Evolutionary conservation across 768 basidiomycete genomes (phyloP).

Genomic region (Auricularia sp.): DNA sequence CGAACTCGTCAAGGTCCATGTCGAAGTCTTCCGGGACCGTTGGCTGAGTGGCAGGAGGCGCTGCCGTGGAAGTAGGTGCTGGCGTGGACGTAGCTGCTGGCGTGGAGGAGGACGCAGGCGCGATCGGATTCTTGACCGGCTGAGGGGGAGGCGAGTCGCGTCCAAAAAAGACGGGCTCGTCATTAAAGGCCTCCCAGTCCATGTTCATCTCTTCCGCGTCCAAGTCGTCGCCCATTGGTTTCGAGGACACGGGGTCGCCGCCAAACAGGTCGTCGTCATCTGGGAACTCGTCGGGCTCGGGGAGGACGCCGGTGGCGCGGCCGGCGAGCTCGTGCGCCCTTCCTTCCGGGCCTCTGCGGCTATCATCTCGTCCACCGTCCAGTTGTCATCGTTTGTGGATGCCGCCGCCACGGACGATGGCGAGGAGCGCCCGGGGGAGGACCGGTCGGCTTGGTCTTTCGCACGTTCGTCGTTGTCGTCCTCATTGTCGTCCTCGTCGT

Average conservation of each 20-base stretch:
- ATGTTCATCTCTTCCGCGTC: neutral
- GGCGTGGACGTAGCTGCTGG: too few relatives aligned
- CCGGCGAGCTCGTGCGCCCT: neutral
- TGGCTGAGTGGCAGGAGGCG: too few relatives aligned
- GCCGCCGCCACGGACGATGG: neutral
- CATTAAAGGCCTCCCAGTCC: neutral
- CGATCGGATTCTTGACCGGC: too few relatives aligned
- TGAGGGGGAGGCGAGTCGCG: too few relatives aligned
- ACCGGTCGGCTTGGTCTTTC: neutral
- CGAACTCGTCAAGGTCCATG: too few relatives aligned
- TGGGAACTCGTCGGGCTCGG: neutral
- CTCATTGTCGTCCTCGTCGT: constrained; percentile 23
- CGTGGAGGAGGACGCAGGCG: too few relatives aligned
- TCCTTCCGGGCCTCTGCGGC: neutral
- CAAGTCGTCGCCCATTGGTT: neutral
- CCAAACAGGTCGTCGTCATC: neutral
- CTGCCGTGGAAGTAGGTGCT: too few relatives aligned
- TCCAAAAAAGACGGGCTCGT: too few relatives aligned
- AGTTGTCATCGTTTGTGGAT: neutral
- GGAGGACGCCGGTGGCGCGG: neutral
- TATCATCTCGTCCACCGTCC: neutral
- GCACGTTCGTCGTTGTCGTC: constrained; percentile 18
- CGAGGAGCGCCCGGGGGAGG: neutral
- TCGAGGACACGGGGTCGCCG: constrained; percentile 3
- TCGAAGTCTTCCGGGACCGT: too few relatives aligned